phyloP scores from a whole-genome alignment of 495 filamentous ascomycete species.

The Talaromyces wortmannii region DNA sequence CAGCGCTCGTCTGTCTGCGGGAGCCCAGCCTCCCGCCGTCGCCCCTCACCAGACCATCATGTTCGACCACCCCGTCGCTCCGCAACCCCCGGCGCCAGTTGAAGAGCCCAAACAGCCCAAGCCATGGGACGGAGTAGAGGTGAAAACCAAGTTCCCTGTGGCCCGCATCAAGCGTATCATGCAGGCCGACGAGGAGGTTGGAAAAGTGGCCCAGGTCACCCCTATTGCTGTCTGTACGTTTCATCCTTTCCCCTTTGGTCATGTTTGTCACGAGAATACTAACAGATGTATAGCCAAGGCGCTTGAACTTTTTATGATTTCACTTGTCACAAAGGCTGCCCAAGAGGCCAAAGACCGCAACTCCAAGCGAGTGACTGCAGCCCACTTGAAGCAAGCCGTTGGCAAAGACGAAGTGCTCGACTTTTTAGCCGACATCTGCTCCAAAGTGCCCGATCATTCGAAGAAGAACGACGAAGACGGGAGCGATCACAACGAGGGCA shows the following conservation, averaged over 20 bases:
- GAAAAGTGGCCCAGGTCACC: constrained; percentile 96
- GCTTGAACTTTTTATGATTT: constrained; percentile 95
- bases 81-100: constrained; percentile 7
- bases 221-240: constrained; percentile 82
- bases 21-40: constrained; percentile 5
- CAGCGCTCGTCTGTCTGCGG: constrained; percentile 27
- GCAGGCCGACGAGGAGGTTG: constrained; percentile 98
- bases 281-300: constrained; percentile 56
- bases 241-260: background rate
- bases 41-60: constrained; percentile 3
- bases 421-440: constrained; percentile 86
- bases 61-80: background rate
- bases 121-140: constrained; percentile 49
- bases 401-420: constrained; percentile 83
- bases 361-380: constrained; percentile 82
- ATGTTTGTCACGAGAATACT: constrained; percentile 11
- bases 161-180: constrained; percentile 98
- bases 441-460: constrained; percentile 72
- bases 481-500: constrained; percentile 43
- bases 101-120: constrained; percentile 14
- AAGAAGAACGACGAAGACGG: constrained; percentile 48
- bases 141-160: constrained; percentile 95
- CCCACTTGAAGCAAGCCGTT: constrained; percentile 86
- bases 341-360: constrained; percentile 72
- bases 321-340: constrained; percentile 79